Percentiles rank a stretch among this genome's conserved stretches.
Evolutionary conservation across 805 yeast genomes (phyloP).

Genomic region (Ogataea nitratoaversa): DNA sequence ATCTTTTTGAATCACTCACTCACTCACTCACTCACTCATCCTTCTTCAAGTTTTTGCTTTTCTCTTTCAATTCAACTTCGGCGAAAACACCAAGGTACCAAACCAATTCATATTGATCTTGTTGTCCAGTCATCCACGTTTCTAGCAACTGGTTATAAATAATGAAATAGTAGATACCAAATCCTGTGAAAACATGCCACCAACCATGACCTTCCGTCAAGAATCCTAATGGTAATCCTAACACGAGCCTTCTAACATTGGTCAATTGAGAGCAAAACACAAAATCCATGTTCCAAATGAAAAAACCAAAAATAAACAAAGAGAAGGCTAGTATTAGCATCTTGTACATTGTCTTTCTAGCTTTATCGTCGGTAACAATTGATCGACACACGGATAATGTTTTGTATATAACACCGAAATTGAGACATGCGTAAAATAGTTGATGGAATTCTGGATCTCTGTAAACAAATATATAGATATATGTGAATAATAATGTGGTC

Average conservation of each 20-base stretch:
- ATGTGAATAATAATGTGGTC: slow-evolving; percentile 48
- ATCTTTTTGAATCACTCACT: no score
- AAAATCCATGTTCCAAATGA: slow-evolving; percentile 87
- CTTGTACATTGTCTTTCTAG: slow-evolving; percentile 23
- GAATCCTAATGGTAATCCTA: slow-evolving; percentile 84
- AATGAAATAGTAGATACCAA: slow-evolving; percentile 83
- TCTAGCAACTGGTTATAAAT: slow-evolving; percentile 75
- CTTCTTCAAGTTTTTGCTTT: neutral
- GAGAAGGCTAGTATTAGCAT: slow-evolving; percentile 28
- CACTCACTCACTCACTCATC: neutral
- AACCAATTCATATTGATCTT: slow-evolving; percentile 49
- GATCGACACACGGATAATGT: slow-evolving; percentile 33
- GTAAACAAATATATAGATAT: slow-evolving; percentile 59
- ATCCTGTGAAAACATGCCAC: slow-evolving; percentile 91
- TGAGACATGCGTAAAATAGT: slow-evolving; percentile 73
- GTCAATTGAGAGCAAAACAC: slow-evolving; percentile 66
- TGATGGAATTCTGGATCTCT: slow-evolving; percentile 89
- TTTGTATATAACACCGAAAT: slow-evolving; percentile 64
- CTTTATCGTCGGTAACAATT: slow-evolving; percentile 18
- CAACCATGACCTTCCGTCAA: slow-evolving; percentile 91
- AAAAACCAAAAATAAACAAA: slow-evolving; percentile 65
- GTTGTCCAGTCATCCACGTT: slow-evolving; percentile 56
- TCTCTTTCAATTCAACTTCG: slow-evolving; percentile 34
- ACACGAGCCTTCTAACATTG: slow-evolving; percentile 46
- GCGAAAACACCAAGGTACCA: slow-evolving; percentile 56